These are phyloP conservation scores for Metschnikowia peoriensis DNA, from an alignment of 805 yeast species.

Conservation along the genomic window DNA sequence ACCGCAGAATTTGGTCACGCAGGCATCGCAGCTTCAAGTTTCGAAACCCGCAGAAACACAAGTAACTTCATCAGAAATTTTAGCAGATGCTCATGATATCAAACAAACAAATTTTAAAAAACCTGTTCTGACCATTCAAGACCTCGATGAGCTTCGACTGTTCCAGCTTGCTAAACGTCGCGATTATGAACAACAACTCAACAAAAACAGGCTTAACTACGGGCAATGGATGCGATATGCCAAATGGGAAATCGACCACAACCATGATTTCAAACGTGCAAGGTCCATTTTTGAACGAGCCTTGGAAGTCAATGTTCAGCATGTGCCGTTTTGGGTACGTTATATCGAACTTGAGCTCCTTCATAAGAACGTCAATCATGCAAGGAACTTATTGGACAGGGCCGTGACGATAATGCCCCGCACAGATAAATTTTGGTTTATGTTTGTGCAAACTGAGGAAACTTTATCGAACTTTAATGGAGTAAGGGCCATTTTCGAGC, in stretches of 20 bases:
- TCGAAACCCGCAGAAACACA: slow-evolving; percentile 45
- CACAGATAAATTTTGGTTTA: slow-evolving; percentile 83
- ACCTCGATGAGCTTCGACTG: slow-evolving; percentile 77
- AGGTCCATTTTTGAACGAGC: slow-evolving; percentile 89
- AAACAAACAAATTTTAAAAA: slow-evolving; percentile 37
- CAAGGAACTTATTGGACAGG: slow-evolving; percentile 78
- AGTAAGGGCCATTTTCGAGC: slow-evolving; percentile 63
- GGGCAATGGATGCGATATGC: slow-evolving; percentile 95
- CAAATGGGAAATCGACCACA: slow-evolving; percentile 72
- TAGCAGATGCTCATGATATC: slow-evolving; percentile 59
- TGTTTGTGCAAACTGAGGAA: slow-evolving; percentile 81
- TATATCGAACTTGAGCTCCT: slow-evolving; percentile 79
- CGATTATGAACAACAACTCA: slow-evolving; percentile 83
- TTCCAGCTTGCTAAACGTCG: slow-evolving; percentile 72
- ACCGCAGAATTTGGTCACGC: slow-evolving; percentile 14
- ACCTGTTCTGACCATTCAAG: slow-evolving; percentile 54
- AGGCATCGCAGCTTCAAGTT: neutral
- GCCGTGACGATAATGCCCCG: slow-evolving; percentile 74
- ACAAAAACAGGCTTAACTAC: slow-evolving; percentile 75
- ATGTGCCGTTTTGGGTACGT: slow-evolving; percentile 82
- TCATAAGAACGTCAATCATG: slow-evolving; percentile 76
- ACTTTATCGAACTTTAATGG: slow-evolving; percentile 60
- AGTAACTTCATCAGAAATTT: slow-evolving; percentile 62
- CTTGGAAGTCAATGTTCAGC: slow-evolving; percentile 66
- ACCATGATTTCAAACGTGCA: slow-evolving; percentile 74